phyloP scores from a whole-genome alignment of 2,329 filamentous ascomycete species.

The Epichloe sp. region DNA sequence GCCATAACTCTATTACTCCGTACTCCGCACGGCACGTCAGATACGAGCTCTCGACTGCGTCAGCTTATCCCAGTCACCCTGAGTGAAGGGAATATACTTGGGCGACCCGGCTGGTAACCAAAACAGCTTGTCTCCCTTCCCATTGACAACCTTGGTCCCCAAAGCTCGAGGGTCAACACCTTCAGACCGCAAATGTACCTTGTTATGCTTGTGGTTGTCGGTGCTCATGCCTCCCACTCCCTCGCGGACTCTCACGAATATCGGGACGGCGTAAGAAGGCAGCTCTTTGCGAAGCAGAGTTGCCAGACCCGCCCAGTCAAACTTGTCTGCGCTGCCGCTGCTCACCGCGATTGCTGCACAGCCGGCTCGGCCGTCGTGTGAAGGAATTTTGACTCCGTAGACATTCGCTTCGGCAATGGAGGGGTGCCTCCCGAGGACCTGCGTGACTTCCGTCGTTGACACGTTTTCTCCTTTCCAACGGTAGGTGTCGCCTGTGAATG shows the following conservation, averaged over 20 bases:
- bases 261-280: slow-evolving; percentile 61
- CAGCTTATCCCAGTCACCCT: slow-evolving; percentile 5
- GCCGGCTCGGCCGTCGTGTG: slow-evolving; percentile 56
- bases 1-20: slow-evolving; percentile 17
- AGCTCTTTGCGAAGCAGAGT: slow-evolving; percentile 42
- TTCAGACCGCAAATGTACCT: slow-evolving; percentile 4
- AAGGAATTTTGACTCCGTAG: slow-evolving; percentile 52
- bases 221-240: slow-evolving; percentile 5
- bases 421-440: slow-evolving; percentile 45
- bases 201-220: slow-evolving; percentile 5
- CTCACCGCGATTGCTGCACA: slow-evolving; percentile 48
- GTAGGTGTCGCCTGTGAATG: slow-evolving; percentile 43
- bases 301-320: slow-evolving; percentile 41
- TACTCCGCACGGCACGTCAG: not conserved
- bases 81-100: slow-evolving; percentile 3
- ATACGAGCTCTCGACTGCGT: slow-evolving; percentile 5
- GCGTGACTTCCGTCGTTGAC: slow-evolving; percentile 52
- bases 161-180: slow-evolving; percentile 3
- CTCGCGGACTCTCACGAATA: slow-evolving; percentile 27
- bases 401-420: slow-evolving; percentile 54
- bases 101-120: slow-evolving; percentile 5
- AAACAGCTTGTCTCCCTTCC: slow-evolving; percentile 2
- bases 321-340: slow-evolving; percentile 29
- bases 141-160: slow-evolving; percentile 2
- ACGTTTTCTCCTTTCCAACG: slow-evolving; percentile 63